phyloP scores from a whole-genome alignment of 306 rosid genomes.

The Lathyrus tuberosus region DNA sequence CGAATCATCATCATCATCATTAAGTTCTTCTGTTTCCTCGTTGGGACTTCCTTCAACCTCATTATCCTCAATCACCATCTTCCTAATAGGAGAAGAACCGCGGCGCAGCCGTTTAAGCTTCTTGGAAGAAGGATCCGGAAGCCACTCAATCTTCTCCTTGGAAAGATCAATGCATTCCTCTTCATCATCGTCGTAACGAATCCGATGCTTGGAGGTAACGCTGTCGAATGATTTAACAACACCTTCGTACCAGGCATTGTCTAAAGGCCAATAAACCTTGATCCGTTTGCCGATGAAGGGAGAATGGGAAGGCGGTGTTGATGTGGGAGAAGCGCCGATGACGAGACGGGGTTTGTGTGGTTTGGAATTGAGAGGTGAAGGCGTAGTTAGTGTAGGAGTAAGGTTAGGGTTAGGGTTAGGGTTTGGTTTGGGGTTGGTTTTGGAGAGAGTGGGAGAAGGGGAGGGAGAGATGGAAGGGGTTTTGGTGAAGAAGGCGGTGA shows the following conservation, averaged over 20 bases:
- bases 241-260: conserved; percentile 83
- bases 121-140: conserved; percentile 42
- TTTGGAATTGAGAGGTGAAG: conserved; percentile 66
- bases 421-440: conserved; percentile 34
- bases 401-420: conserved; percentile 30
- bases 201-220: conserved; percentile 53
- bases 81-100: conserved; percentile 23
- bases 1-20: conserved; percentile 55
- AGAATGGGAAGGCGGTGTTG: conserved; percentile 38
- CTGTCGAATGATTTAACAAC: conserved; percentile 56
- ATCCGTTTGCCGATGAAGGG: conserved; percentile 62
- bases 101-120: conserved; percentile 56
- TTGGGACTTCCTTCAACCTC: conserved; percentile 32
- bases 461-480: conserved; percentile 33
- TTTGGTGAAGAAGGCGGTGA: conserved; percentile 88
- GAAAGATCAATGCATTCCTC: conserved; percentile 64
- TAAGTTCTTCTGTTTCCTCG: conserved; percentile 41
- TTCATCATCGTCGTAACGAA: conserved; percentile 75
- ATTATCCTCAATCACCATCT: conserved; percentile 43
- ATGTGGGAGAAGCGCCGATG: conserved; percentile 45
- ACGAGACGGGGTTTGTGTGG: conserved; percentile 55
- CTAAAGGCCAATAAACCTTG: conserved; percentile 84
- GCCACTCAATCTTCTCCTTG: conserved; percentile 73
- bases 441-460: conserved; percentile 41
- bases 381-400: conserved; percentile 50